Conservation (phyloP, 2,329 filamentous ascomycete genomes). For the Sporothrix protearum region DNA sequence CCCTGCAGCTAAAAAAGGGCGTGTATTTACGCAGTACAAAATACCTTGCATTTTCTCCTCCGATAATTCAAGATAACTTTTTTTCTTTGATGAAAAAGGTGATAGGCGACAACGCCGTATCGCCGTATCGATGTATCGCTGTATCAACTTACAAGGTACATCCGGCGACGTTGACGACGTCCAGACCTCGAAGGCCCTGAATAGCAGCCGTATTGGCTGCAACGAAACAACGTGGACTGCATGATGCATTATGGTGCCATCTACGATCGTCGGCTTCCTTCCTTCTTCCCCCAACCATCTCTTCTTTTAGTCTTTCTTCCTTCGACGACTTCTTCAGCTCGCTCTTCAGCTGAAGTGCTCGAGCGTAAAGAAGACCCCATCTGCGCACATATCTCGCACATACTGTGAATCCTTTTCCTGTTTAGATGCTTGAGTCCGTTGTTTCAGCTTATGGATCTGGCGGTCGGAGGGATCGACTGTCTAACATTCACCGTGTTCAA, state of each 20-base stretch:
- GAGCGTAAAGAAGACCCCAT: background rate
- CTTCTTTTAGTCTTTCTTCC: background rate
- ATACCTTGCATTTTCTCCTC: background rate
- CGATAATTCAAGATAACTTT: background rate
- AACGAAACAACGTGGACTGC: background rate
- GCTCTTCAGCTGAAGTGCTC: background rate
- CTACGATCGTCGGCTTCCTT: conserved; percentile 13
- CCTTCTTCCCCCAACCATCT: background rate
- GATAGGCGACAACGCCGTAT: background rate
- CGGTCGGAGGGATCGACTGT: background rate
- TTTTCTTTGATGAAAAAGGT: no score
- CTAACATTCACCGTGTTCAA: conserved; percentile 3
- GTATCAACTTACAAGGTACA: background rate
- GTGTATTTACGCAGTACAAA: background rate
- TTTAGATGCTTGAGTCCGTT: background rate
- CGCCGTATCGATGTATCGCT: background rate
- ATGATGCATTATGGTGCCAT: background rate
- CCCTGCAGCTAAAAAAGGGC: background rate
- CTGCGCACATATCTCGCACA: background rate
- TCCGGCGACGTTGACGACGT: background rate
- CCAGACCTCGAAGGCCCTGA: background rate
- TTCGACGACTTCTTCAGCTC: background rate
- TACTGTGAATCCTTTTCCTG: background rate
- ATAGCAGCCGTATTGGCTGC: background rate
- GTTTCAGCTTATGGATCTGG: background rate